Conservation (phyloP, 2,329 filamentous ascomycete species). For the Drechslerella coelobrocha region DNA sequence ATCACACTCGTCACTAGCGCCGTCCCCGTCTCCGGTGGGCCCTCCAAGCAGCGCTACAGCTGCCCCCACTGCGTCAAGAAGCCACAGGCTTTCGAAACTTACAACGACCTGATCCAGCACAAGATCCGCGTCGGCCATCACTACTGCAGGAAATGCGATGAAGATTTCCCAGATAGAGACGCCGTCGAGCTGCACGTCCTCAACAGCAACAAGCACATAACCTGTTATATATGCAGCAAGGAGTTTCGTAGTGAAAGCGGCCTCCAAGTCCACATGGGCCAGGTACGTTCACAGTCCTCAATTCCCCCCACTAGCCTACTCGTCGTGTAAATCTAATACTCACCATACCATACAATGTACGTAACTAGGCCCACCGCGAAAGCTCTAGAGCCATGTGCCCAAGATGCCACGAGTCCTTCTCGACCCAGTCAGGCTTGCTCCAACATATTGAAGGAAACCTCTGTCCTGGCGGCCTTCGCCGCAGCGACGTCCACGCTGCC, state of each 20-base stretch:
- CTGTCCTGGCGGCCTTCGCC: constrained; percentile 45
- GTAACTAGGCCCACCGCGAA: constrained; percentile 43
- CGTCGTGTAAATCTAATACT: neutral
- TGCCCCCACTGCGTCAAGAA: constrained; percentile 22
- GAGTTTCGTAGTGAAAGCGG: constrained; percentile 52
- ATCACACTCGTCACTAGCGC: constrained; percentile 4
- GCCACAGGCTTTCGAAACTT: constrained; percentile 22
- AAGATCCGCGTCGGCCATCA: constrained; percentile 45
- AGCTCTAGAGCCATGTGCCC: constrained; percentile 43
- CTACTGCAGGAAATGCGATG: constrained; percentile 51
- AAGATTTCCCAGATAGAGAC: constrained; percentile 43
- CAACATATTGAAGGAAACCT: constrained; percentile 53
- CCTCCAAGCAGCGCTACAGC: neutral
- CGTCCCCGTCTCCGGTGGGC: neutral
- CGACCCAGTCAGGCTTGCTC: constrained; percentile 51
- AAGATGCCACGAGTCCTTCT: constrained; percentile 46
- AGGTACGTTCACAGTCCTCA: constrained; percentile 32
- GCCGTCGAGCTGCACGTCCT: constrained; percentile 48
- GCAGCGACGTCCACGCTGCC: constrained; percentile 11
- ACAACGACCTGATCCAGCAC: constrained; percentile 44
- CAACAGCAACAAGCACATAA: constrained; percentile 52
- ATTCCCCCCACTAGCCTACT: neutral
- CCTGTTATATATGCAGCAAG: constrained; percentile 50
- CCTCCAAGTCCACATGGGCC: constrained; percentile 48
- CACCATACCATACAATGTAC: neutral